A percentile compares a stretch with the other conserved stretches of the same genome.
These are phyloP conservation scores for Podospora anserina DNA, from an alignment of 495 filamentous ascomycete species.

Conservation along the genomic window DNA sequence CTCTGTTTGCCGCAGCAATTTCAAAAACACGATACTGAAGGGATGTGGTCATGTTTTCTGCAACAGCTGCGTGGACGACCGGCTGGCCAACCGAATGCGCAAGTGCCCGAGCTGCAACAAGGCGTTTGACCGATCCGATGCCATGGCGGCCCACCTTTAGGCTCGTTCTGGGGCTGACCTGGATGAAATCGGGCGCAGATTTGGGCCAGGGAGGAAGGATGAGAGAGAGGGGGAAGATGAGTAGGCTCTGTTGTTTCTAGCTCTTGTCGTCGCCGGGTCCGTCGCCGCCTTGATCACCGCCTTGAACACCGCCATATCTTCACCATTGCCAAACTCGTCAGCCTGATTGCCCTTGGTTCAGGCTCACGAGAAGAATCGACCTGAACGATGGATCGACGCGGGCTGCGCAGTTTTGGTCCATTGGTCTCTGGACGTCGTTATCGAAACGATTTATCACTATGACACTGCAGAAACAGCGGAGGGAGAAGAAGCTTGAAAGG, in stretches of 20 bases:
- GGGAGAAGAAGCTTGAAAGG: background rate
- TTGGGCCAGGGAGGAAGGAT: too few relatives aligned
- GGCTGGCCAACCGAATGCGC: constrained; percentile 78
- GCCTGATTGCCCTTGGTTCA: background rate
- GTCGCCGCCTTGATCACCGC: background rate
- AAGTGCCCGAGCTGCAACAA: constrained; percentile 93
- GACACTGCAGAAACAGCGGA: background rate
- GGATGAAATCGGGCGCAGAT: background rate
- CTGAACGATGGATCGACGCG: background rate
- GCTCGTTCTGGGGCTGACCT: background rate
- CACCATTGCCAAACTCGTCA: background rate
- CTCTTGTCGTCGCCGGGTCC: background rate
- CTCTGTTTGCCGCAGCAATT: constrained; percentile 81
- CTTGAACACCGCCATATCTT: background rate
- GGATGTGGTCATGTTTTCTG: constrained; percentile 98
- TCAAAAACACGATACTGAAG: constrained; percentile 90
- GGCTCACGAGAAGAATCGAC: background rate
- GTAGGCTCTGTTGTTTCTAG: too few relatives aligned
- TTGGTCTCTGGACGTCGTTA: background rate
- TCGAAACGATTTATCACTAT: background rate
- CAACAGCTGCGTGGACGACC: constrained; percentile 80
- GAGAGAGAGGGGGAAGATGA: too few relatives aligned
- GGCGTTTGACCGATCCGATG: constrained; percentile 84
- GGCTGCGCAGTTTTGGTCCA: background rate
- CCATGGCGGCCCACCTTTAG: constrained; percentile 61